phyloP scores from a whole-genome alignment of 2,329 filamentous ascomycete genomes.

The Paecilomyces sp. region DNA sequence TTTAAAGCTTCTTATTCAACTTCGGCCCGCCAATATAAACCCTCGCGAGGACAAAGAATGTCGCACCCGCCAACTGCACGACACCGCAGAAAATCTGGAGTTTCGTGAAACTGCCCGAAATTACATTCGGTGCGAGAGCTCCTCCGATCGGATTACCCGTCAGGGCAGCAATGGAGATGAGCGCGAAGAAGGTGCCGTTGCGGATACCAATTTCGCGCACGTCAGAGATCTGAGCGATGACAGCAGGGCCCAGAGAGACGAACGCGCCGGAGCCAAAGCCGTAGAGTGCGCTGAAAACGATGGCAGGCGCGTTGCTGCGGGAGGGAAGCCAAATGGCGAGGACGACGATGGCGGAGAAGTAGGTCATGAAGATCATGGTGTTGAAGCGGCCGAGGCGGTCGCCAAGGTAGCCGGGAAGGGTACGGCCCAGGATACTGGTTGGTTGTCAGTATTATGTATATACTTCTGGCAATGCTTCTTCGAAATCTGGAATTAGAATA shows the following conservation, averaged over 20 bases:
- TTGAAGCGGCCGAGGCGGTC: conserved; percentile 22
- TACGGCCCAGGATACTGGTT: conserved; percentile 25
- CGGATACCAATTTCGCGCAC: conserved; percentile 61
- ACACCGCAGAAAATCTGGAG: conserved; percentile 61
- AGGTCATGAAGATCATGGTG: conserved; percentile 11
- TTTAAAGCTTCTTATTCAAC: conserved; percentile 19
- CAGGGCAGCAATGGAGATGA: conserved; percentile 56
- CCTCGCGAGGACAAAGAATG: conserved; percentile 31
- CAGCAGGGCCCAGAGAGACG: conserved; percentile 53
- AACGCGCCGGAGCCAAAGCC: conserved; percentile 62
- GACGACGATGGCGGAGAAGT: conserved; percentile 39
- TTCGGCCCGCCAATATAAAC: conserved; percentile 23
- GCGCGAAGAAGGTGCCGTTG: conserved; percentile 55
- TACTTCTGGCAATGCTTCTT: too few relatives aligned
- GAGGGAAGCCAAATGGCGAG: conserved; percentile 49
- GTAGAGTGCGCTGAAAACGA: conserved; percentile 58
- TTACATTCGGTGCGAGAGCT: conserved; percentile 46
- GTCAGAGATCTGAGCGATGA: conserved; percentile 64
- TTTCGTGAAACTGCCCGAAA: conserved; percentile 47
- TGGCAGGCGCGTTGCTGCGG: conserved; percentile 47
- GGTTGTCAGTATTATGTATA: too few relatives aligned
- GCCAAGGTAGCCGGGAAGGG: conserved; percentile 21
- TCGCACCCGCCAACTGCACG: conserved; percentile 39
- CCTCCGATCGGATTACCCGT: conserved; percentile 63
- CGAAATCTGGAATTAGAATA: too few relatives aligned